Percentiles rank a stretch among this genome's conserved stretches.
These are phyloP conservation scores for Dimocarpus longan DNA, from an alignment of 345 rosid genomes.

Conservation along the genomic window DNA sequence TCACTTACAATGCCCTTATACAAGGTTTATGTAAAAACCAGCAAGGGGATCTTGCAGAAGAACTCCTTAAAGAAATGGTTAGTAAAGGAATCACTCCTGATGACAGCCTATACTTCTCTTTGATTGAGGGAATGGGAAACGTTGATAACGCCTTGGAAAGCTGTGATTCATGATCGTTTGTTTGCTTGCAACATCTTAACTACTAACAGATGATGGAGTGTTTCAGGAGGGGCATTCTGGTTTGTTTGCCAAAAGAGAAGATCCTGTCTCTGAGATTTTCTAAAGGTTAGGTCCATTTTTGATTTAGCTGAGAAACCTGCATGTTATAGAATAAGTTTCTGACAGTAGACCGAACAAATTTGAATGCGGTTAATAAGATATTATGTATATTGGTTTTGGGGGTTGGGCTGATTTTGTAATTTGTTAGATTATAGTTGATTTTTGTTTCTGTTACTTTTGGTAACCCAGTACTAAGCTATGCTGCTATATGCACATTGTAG, in stretches of 20 bases:
- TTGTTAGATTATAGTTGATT: neutral
- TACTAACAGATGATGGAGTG: neutral
- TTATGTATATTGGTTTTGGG: neutral
- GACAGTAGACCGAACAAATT: neutral
- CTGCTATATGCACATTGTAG: neutral
- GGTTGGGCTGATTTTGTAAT: neutral
- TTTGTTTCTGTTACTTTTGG: neutral
- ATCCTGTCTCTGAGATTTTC: neutral
- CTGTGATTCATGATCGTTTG: constrained; percentile 8
- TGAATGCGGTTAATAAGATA: neutral
- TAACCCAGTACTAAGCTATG: neutral
- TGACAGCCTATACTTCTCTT: constrained; percentile 66
- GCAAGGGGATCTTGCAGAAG: constrained; percentile 73
- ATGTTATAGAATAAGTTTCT: neutral
- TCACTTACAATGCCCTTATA: constrained; percentile 85
- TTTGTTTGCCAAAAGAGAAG: neutral
- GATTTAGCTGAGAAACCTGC: constrained; percentile 1
- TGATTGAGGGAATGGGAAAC: constrained; percentile 64
- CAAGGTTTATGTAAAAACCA: constrained; percentile 74
- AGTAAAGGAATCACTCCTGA: constrained; percentile 82
- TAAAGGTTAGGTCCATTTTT: neutral
- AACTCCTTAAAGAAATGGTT: constrained; percentile 78
- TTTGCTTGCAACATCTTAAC: neutral
- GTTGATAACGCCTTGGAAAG: constrained; percentile 18
- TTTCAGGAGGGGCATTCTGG: neutral